Base-by-base conservation (phyloP, 2,329 filamentous ascomycete species). In the Claviceps pazoutovae region DNA sequence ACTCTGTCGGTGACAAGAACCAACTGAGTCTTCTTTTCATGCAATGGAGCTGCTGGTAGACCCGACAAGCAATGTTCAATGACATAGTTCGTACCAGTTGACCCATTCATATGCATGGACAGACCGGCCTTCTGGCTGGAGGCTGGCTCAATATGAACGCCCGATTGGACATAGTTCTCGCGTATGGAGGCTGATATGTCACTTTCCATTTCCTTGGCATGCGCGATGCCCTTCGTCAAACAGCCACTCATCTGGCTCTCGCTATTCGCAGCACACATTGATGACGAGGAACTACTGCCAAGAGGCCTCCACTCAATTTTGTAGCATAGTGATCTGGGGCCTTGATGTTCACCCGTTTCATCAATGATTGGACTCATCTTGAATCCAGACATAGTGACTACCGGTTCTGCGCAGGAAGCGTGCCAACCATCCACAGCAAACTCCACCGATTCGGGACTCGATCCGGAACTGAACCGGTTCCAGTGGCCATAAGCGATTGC, bases 241-340 rank as follows among this genome's bases (percentile, higher is more conserved):
- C 5, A 14, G 11, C 19, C 16, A 17, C 23, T 38, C 8, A n/a
- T 37, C 17, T 23, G 26, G n/a, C 17, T 13, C 21, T n/a, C 7
- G 37, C 16, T 26, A 9, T 36, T 34, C 1, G 23, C 30, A 1
- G 2, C 16, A 14, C 14, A 19, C n/a, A 8, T 34, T n/a, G 19
- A 19, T 3, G 38, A 21, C 16, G 39, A 30, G 3, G 66, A 64
- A 6, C n/a, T 42, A 23, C 38, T 21, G n/a, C 19, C 2, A 21
- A 43, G 21, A 21, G 38, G 14, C 54, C 74, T 69, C 72, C 72
- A 75, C 19, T 69, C 60, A 16, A 73, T 54, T 57, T 69, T 70
- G 57, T 71, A 74, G 59, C 72, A 74, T 5, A 74, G 57, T 0
- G 57, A 56, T 16, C 62, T 58, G 14, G 60, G 57, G 16, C 9